phyloP scores from a whole-genome alignment of 2,329 filamentous ascomycete genomes.

The Zarea fungicola region DNA sequence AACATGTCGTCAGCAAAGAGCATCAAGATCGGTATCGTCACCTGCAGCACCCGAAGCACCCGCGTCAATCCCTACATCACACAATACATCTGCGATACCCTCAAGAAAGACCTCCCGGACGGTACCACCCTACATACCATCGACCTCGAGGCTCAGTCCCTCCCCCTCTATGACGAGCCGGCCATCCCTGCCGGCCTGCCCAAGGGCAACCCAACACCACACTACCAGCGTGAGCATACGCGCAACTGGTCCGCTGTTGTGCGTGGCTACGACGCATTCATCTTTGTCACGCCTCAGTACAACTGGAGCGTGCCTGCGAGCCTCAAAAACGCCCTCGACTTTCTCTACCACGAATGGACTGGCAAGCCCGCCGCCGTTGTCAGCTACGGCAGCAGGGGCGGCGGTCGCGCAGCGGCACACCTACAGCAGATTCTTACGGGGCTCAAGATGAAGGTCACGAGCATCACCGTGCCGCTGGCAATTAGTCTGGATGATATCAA shows the following conservation, averaged over 20 bases:
- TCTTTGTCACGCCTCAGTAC: conserved; percentile 50
- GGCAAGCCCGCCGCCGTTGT: conserved; percentile 50
- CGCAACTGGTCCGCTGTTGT: conserved; percentile 42
- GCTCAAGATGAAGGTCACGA: conserved; percentile 12
- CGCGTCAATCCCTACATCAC: conserved; percentile 31
- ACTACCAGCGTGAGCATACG: conserved; percentile 37
- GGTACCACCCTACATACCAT: conserved; percentile 24
- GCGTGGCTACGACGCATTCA: conserved; percentile 38
- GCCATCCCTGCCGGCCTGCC: conserved; percentile 35
- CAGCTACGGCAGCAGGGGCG: conserved; percentile 47
- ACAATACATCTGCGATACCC: conserved; percentile 24
- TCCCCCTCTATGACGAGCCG: conserved; percentile 42
- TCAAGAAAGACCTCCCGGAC: conserved; percentile 10
- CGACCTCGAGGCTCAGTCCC: conserved; percentile 33
- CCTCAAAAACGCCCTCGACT: conserved; percentile 59
- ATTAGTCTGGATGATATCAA: not conserved
- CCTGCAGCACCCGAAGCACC: conserved; percentile 28
- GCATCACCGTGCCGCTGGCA: not conserved
- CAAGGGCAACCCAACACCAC: conserved; percentile 18
- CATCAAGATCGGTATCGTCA: conserved; percentile 30
- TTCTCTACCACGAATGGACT: conserved; percentile 53
- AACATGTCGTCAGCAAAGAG: conserved; percentile 6
- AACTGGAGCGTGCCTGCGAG: conserved; percentile 50
- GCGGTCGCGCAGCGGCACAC: conserved; percentile 19
- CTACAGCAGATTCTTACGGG: conserved; percentile 17